Base-by-base conservation (phyloP, 768 basidiomycete genomes). In the Xerocomellus chrysenteron region DNA sequence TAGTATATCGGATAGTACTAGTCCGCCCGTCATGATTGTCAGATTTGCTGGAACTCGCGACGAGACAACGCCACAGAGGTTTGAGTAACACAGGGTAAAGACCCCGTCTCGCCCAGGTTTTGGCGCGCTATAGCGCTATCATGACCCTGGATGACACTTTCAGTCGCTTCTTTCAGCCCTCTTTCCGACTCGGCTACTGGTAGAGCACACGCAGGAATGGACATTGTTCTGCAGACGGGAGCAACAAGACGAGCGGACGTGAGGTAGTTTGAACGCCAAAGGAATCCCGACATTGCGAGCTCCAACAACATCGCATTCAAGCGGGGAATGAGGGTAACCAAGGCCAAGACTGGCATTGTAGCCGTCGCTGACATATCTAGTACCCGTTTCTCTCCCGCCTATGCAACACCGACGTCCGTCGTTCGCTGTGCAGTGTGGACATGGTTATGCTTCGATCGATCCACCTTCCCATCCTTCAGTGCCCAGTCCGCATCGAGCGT, bases 1-100 rank as follows among this genome's bases (percentile, higher is more conserved):
- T 76, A 77, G 75, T 76, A 75, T 78, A 77, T 78, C 76, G 76
- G 76, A 74, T 77, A 78, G 76, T 77, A 77, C 76, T n/a, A n/a
- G 78, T 71, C 76, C 76, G 76, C 76, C 73, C 77, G 75, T 78
- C 77, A 77, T 49, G 40, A 10, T 19, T 4, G n/a, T 11, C 21
- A 21, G 21, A 21, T 21, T 21, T 21, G 2, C 21, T 21, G 21
- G 21, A 21, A 21, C 21, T 21, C 21, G 21, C 21, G 21, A 21
- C 21, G 21, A 21, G 21, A 21, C 21, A 21, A 21, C 21, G 21
- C 21, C 21, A 21, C 21, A 21, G 21, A 21, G n/a, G n/a, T n/a
- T n/a, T n/a, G n/a, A n/a, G n/a, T n/a, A n/a, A n/a, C n/a, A n/a
- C n/a, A n/a, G n/a, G n/a, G n/a, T 12, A 13, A 13, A 35, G 12